Evolutionary conservation across 2,329 filamentous ascomycete genomes (phyloP), one percentile per base, ranked within the genome.

Genomic region (Xylariales sp.): DNA sequence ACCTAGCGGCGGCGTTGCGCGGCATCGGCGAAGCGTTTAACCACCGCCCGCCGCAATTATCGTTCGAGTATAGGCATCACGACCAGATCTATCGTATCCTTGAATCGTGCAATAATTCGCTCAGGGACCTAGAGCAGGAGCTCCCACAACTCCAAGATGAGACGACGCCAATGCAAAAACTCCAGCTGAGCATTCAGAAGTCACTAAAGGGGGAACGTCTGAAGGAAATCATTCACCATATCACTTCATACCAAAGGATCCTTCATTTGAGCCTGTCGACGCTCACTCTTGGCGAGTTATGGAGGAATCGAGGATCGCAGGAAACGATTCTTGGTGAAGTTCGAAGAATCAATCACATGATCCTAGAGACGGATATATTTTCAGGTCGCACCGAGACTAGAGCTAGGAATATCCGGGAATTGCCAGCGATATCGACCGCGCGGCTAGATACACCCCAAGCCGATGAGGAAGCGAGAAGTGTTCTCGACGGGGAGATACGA

Each of bases 201-300:
- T 70, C 63, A 2, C 18, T 77, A 3, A 76, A 75, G 50, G 65
- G 68, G 23, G 62, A 71, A 10, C 71, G 74, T 3, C 69, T 74
- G 3, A 69, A 70, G 36, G 69, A 75, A 7, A 65, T 75, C 0
- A 45, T 73, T 9, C 71, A 69, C 16, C 73, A 72, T 18, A 73
- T 78, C 43, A 69, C 45, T 12, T 75, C 74, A 8, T 74, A 75
- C 30, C 75, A 74, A 18, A 70, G 71, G 49, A 56, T 77, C 18
- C 65, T 77, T 9, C 71, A 78, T 14, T 54, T 78, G 8, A 78
- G 76, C 64, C 46, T 77, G 1, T 72, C 63, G 12, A 76, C 73
- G 3, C 53, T 78, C n/a, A 73, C 75, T 5, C 68, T 78, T 54
- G 70, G 74, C 23, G 71, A 71, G 7, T 53, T 74, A 28, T 73